Evolutionary conservation across 1,284 basidiomycete genomes (phyloP), one percentile per base, ranked within the genome.

Genomic region (Neonothopanus nambi): DNA sequence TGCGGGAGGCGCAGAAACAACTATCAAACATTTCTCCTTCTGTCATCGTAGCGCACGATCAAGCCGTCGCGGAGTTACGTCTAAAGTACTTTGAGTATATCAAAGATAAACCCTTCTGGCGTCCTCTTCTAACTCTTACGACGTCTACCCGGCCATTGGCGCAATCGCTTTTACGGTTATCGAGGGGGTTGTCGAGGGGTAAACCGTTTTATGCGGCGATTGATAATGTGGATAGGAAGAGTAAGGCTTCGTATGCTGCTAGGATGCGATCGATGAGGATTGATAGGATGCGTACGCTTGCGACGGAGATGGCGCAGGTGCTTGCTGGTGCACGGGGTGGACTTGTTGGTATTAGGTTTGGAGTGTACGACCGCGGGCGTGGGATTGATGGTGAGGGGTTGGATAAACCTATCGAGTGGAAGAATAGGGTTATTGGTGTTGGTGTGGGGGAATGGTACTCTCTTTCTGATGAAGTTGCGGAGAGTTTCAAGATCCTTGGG

Each of bases 71-170:
- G n/a, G 39, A 43, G 3, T 26, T 59, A 18, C 67, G 70, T n/a
- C 35, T 30, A 9, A 48, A 60, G 38, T 77, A 74, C 60, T 47
- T 68, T 4, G 61, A 63, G 7, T 66, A 60, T 0, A 63, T 75
- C 8, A 41, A 54, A n/a, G 35, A 59, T 0, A 48, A 59, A 23
- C 73, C 71, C 2, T 74, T 72, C 62, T 78, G 68, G 70, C 70
- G 73, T 1, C 76, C 77, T 1, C 59, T 78, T 28, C 40, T 79
- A 20, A 67, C 68, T 11, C 56, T 75, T 37, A 76, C 73, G 2
- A 56, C 75, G 35, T 67, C 74, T 8, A 78, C 76, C 6, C 74
- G 77, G 5, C 76, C 77, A 0, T 64, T 79, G 28, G 76, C 72
- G 2, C 45, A 65, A n/a, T 65, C 69, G 26, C 46, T 77, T 24